Evolutionary conservation across 805 yeast species (phyloP).

Genomic region (Citeromyces nyonsensis): DNA sequence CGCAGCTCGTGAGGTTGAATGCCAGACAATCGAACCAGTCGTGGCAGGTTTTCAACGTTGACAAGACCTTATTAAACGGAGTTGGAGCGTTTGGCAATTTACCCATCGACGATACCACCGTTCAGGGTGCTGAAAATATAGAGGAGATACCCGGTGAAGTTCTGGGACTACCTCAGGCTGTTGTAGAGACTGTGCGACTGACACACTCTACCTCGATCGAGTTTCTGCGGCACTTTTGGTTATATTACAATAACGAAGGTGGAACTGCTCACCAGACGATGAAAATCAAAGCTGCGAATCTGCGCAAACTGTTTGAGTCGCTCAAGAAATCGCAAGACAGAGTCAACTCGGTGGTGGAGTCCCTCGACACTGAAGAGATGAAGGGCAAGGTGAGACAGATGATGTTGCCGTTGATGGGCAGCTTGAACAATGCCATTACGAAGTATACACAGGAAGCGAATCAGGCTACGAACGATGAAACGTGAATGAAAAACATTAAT

Average conservation of each 20-base stretch:
- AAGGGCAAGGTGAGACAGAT: slow-evolving; percentile 3
- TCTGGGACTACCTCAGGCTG: slow-evolving; percentile 11
- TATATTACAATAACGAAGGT: slow-evolving; percentile 27
- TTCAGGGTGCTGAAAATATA: no score
- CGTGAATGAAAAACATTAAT: slow-evolving; percentile 11
- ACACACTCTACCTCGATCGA: slow-evolving; percentile 65
- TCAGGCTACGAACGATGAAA: no score
- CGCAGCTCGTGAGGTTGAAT: slow-evolving; percentile 31
- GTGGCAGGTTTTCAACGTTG: slow-evolving; percentile 16
- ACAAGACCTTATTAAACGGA: no score
- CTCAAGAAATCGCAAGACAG: slow-evolving; percentile 29
- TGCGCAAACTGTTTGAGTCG: slow-evolving; percentile 31
- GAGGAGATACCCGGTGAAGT: slow-evolving; percentile 4
- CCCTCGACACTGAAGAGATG: slow-evolving; percentile 6
- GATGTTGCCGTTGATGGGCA: slow-evolving; percentile 25
- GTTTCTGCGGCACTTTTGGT: slow-evolving; percentile 65
- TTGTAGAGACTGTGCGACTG: slow-evolving; percentile 35
- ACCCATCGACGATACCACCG: no score
- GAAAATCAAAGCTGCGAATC: no score
- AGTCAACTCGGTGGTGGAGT: slow-evolving; percentile 16
- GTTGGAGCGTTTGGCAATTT: no score
- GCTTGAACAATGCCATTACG: slow-evolving; percentile 28
- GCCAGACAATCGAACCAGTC: slow-evolving; percentile 35
- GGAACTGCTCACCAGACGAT: slow-evolving; percentile 14
- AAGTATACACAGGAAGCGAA: slow-evolving; percentile 29